These are phyloP conservation scores for Orbilia quercus DNA, from an alignment of 2,329 filamentous ascomycete species.

Conservation along the genomic window DNA sequence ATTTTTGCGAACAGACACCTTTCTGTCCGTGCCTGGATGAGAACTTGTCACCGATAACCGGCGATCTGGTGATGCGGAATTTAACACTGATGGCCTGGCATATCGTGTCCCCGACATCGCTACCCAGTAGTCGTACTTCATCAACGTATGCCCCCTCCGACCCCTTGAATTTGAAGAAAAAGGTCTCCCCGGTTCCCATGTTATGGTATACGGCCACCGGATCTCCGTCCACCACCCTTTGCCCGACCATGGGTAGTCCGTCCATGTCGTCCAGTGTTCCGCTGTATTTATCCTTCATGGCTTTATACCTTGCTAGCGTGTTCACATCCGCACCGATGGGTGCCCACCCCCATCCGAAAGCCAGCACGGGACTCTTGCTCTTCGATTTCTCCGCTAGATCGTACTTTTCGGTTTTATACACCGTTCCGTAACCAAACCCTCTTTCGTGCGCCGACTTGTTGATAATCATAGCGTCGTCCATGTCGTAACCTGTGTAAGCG, in stretches of 20 bases:
- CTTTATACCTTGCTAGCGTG: conserved; percentile 41
- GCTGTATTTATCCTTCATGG: conserved; percentile 52
- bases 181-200: conserved; percentile 76
- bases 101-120: conserved; percentile 83
- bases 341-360: conserved; percentile 55
- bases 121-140: conserved; percentile 87
- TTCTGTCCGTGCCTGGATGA: conserved; percentile 98
- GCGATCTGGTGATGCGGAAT: conserved; percentile 87
- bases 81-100: conserved; percentile 92
- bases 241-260: conserved; percentile 83
- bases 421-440: conserved; percentile 92
- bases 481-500: conserved; percentile 98
- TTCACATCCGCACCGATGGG: conserved; percentile 47
- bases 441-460: conserved; percentile 97
- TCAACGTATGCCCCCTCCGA: conserved; percentile 87
- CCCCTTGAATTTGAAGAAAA: conserved; percentile 96
- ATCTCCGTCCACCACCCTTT: conserved; percentile 81
- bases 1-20: conserved; percentile 95
- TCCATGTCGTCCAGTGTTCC: conserved; percentile 73
- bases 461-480: conserved; percentile 99
- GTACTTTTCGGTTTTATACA: conserved; percentile 97
- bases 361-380: conserved; percentile 40
- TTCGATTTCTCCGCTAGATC: conserved; percentile 68
- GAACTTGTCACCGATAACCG: conserved; percentile 98
- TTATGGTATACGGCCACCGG: conserved; percentile 86